Evolutionary conservation across 495 filamentous ascomycete species (phyloP), one percentile per base, ranked within the genome.

Genomic region (Annulohypoxylon stygium): DNA sequence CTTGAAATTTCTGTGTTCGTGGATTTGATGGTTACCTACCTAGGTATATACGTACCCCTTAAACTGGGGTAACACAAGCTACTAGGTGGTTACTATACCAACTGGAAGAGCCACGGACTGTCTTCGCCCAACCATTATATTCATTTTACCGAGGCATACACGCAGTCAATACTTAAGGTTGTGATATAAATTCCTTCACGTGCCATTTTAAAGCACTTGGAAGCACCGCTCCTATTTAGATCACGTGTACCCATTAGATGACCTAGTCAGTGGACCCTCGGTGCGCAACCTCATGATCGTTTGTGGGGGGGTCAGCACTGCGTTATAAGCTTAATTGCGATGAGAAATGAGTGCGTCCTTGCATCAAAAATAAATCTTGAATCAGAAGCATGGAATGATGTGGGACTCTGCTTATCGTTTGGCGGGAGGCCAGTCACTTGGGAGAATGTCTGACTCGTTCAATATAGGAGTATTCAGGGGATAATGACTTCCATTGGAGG

Each of bases 351-450:
- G 4, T n/a, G 14, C 12, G 41, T 45, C 14, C 37, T 45, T 45
- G 41, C 14, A 45, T 45, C 14, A 14, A 45, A 45, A 47, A 30
- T 30, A 14, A 47, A 4, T 45, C 43, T 47, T 47, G 43, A 47
- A 18, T 18, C 43, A 47, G 43, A 4, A 47, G 18, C 43, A 47
- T 47, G 5, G 18, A 47, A 47, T 20, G 43, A 16, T 20, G 43
- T 18, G 43, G n/a, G 43, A 9, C 43, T 47, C 39, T 18, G 41
- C 41, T 45, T 45, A 45, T 45, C 41, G 41, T 45, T n/a, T 45
- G 41, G 10, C 41, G 43, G 43, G 43, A 47, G 18, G 8, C 43
- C 43, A 47, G 43, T 47, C 43, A 47, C 43, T 47, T 47, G 43
- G 43, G 43, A 18, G 18, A 20, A 7, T 3, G 12, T 20, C 43